Conservation (phyloP, 1,284 basidiomycete genomes). For the Moesziomyces antarcticus region DNA sequence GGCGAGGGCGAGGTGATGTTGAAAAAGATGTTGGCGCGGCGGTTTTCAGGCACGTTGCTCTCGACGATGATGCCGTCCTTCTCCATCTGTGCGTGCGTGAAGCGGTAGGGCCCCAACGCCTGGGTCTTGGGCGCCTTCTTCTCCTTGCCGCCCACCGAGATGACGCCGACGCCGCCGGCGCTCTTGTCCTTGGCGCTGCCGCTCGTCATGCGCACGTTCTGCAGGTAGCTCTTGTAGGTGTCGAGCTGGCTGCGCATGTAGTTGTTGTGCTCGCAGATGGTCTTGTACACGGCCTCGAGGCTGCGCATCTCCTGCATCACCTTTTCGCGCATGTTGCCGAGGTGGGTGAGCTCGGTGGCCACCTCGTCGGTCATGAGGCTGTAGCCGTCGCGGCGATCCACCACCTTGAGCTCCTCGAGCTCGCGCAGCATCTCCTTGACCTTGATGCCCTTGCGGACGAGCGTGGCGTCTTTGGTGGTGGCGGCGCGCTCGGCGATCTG, state of each 20-base stretch:
- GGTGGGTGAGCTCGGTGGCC: conserved; percentile 89
- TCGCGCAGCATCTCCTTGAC: conserved; percentile 98
- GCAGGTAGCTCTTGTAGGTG: conserved; percentile 98
- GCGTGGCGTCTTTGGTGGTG: conserved; percentile 92
- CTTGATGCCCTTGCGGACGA: conserved; percentile 97
- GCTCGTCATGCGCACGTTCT: conserved; percentile 89
- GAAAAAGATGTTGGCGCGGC: conserved; percentile 95
- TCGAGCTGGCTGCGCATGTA: conserved; percentile 95
- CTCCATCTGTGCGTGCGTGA: conserved; percentile 96
- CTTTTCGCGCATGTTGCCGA: conserved; percentile 96
- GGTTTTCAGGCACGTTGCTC: conserved; percentile 96
- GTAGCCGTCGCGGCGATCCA: conserved; percentile 85
- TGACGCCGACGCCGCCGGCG: conserved; percentile 89
- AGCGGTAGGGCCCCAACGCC: conserved; percentile 91
- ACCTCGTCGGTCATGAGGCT: conserved; percentile 98
- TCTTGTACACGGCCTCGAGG: conserved; percentile 96
- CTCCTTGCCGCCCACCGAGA: conserved; percentile 95
- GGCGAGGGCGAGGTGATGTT: conserved; percentile 97
- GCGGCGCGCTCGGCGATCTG: conserved; percentile 92
- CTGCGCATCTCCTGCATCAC: conserved; percentile 90
- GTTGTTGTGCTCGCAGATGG: conserved; percentile 98
- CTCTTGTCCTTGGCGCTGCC: conserved; percentile 68
- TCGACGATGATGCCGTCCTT: conserved; percentile 99
- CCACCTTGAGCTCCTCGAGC: conserved; percentile 87
- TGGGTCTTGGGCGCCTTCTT: conserved; percentile 88